These are phyloP conservation scores for Candolleomyces aberdarensis DNA, from an alignment of 768 basidiomycete genomes.

Conservation along the genomic window DNA sequence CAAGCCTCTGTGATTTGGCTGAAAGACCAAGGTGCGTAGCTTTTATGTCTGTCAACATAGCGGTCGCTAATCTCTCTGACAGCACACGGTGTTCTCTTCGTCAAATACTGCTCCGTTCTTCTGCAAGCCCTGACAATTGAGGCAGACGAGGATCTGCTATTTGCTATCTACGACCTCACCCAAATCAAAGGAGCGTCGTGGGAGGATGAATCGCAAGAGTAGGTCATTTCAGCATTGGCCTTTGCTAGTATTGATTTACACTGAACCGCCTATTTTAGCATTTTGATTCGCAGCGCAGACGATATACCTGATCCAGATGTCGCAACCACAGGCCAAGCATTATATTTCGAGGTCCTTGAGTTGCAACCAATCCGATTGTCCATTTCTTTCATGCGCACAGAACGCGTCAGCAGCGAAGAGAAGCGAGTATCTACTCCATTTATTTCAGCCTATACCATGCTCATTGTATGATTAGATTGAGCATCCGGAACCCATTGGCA, in stretches of 20 bases:
- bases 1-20: slow-evolving; percentile 87
- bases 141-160: slow-evolving; percentile 95
- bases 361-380: slow-evolving; percentile 91
- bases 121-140: slow-evolving; percentile 94
- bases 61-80: neutral
- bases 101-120: slow-evolving; percentile 95
- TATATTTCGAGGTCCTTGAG: slow-evolving; percentile 96
- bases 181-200: slow-evolving; percentile 91
- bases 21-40: slow-evolving; percentile 80
- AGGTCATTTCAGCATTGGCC: slow-evolving; percentile 21
- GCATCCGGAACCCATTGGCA: slow-evolving; percentile 85
- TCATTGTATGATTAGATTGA: slow-evolving; percentile 45
- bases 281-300: slow-evolving; percentile 68
- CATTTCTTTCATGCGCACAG: slow-evolving; percentile 96
- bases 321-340: slow-evolving; percentile 64
- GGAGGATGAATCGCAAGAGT: slow-evolving; percentile 80
- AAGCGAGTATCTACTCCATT: slow-evolving; percentile 53
- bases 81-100: slow-evolving; percentile 98
- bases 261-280: slow-evolving; percentile 26
- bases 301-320: slow-evolving; percentile 69
- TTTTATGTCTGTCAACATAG: neutral
- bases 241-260: neutral
- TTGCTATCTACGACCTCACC: slow-evolving; percentile 86
- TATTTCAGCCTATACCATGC: slow-evolving; percentile 5
- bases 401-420: slow-evolving; percentile 87